Conservation (phyloP, 1,284 basidiomycete genomes). For the Limonomyces culmigenus region DNA sequence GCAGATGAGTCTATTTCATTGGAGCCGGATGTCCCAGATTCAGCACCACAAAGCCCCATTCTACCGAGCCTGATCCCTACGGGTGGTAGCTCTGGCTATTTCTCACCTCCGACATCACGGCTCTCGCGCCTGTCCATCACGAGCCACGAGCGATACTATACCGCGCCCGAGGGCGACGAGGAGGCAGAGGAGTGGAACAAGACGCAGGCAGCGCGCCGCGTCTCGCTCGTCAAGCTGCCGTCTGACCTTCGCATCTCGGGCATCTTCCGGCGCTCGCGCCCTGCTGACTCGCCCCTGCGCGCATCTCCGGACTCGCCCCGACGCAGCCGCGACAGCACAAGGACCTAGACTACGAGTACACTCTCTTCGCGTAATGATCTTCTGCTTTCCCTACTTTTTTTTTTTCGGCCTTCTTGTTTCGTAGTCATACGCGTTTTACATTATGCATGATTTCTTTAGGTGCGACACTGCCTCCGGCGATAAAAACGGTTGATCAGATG, state of each 20-base stretch:
- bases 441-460: too few relatives aligned
- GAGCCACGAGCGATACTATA: conserved; percentile 32
- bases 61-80: too few relatives aligned
- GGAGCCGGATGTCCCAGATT: too few relatives aligned
- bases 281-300: too few relatives aligned
- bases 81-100: too few relatives aligned
- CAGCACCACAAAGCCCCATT: too few relatives aligned
- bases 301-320: background rate
- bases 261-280: conserved; percentile 13
- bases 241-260: conserved; percentile 29
- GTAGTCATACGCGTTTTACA: background rate
- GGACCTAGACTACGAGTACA: background rate
- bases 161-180: conserved; percentile 28
- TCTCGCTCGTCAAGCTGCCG: conserved; percentile 60
- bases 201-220: conserved; percentile 68
- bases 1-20: too few relatives aligned
- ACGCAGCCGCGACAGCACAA: background rate
- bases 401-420: background rate
- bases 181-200: conserved; percentile 74
- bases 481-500: too few relatives aligned
- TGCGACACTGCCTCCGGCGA: too few relatives aligned
- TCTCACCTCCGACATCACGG: too few relatives aligned
- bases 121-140: too few relatives aligned
- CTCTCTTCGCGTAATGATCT: background rate
- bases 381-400: background rate